phyloP scores from a whole-genome alignment of 1,139 yeast genomes.

The Zygosaccharomyces pseudobailii region DNA sequence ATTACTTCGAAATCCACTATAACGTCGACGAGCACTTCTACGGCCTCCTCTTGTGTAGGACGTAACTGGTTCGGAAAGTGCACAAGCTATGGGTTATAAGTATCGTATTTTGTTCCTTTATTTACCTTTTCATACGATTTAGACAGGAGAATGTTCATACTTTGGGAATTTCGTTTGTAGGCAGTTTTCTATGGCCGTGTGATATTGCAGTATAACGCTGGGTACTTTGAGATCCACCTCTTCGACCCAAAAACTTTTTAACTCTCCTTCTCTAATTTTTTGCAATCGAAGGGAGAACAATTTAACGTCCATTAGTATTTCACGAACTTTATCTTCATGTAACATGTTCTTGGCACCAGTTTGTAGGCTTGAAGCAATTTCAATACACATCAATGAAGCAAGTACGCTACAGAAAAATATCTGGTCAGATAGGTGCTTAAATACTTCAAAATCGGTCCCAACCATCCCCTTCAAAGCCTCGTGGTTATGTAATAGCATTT shows the following conservation, averaged over 20 bases:
- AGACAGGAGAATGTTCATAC: slow-evolving; percentile 8
- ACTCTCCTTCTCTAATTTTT: slow-evolving; percentile 21
- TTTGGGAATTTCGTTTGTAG: slow-evolving; percentile 18
- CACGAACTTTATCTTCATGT: slow-evolving; percentile 5
- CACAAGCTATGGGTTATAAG: slow-evolving; percentile 26
- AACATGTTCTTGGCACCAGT: slow-evolving; percentile 3
- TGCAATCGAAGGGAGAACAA: slow-evolving; percentile 18
- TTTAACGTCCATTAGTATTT: slow-evolving; percentile 15
- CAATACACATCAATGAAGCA: slow-evolving; percentile 16
- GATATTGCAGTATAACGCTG: slow-evolving; percentile 24
- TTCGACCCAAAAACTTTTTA: slow-evolving; percentile 26
- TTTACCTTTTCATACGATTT: not conserved
- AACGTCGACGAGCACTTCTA: slow-evolving; percentile 17
- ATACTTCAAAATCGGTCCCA: slow-evolving; percentile 15
- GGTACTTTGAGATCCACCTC: slow-evolving; percentile 24
- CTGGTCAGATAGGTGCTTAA: slow-evolving; percentile 21
- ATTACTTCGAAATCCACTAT: slow-evolving; percentile 15
- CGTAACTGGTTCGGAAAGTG: slow-evolving; percentile 37
- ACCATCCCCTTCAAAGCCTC: slow-evolving; percentile 14
- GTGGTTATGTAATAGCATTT: slow-evolving; percentile 14
- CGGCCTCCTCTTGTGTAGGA: slow-evolving; percentile 30
- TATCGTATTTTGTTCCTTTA: not conserved
- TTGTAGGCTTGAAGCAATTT: slow-evolving; percentile 9
- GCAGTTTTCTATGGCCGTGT: slow-evolving; percentile 20
- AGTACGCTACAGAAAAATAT: slow-evolving; percentile 19